Base-by-base conservation (phyloP, 192 early-diverging fungal species). In the Dissophora globulifera region DNA sequence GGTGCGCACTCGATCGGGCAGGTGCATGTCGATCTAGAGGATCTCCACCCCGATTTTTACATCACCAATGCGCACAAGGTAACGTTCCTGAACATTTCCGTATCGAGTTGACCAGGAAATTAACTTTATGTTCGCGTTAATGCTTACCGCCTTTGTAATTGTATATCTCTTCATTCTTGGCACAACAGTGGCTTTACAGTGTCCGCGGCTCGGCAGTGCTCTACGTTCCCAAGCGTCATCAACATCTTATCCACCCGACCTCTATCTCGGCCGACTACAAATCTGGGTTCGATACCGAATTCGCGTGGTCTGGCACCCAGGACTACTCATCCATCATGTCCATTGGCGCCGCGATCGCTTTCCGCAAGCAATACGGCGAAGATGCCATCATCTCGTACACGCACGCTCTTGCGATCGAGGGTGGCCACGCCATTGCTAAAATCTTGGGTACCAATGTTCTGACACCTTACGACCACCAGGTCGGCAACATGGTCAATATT, bases 1-100 rank as follows among this genome's bases (percentile, higher is more conserved):
- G 90, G 86, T 38, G 89, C 90, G 9, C 90, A 92, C 60, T 67
- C 87, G 20, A 83, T 92, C 48, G 88, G 88, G 11, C 89, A 91
- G 65, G 83, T 92, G 20, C 87, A 86, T 33, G 49, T 90, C 2
- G 67, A 90, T 35, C 40, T 91, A 7, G 58, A 59, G 20, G 80
- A 82, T 38, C 61, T 83, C 16, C 64, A 81, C 48, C 84, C 90
- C 0, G 92, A 93, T 58, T 93, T 89, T 52, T 88, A 86, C 50
- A 84, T 88, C n/a, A 82, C 84, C 40, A 89, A 89, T 64, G 82
- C 79, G 56, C 90, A 91, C 75, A 91, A 91, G 56, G 70, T 75
- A 64, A 69, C 27, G 29, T 2, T 49, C 16, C 13, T 16, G 20
- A 31, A 22, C 19, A 16, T 11, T 7, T 15, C 45, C 30, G 22